Base-by-base conservation (phyloP, 495 filamentous ascomycete genomes). In the Neurospora hispaniola region DNA sequence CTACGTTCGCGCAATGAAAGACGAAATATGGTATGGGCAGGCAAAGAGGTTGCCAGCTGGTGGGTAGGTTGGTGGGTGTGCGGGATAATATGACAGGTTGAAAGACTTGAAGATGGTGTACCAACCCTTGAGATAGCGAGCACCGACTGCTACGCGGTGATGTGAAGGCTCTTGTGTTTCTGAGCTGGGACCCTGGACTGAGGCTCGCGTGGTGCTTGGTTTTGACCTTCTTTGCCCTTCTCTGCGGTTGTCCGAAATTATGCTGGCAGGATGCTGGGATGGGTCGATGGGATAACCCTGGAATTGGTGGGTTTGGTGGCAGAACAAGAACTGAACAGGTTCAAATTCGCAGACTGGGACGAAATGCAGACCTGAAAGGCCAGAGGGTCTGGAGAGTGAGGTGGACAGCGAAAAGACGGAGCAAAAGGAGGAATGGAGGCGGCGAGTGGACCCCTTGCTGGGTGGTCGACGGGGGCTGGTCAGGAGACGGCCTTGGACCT, bases 401-500 rank as follows among this genome's bases (percentile, higher is more conserved):
- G 40, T 46, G 70, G 54, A 35, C 54, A 62, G 54, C 54, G 44
- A 44, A 54, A 69, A 71, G 44, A 31, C 7, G 70, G 43, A 54
- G 70, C 35, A 70, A 23, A 42, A 73, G 43, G 66, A 44, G 46
- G 18, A 35, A 46, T 69, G 42, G 39, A 69, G 72, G 54, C 43
- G 72, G 69, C 18, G 31, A 73, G 54, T 31, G 71, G 71, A 39
- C 48, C 66, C 40, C 40, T 70, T 46, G 66, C 71, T 71, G 59
- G 73, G 54, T 71, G 54, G 48, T 27, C 43, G 69, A 44, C 44
- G 71, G 70, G 71, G 71, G 74, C 70, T 74, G 78, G 74, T 76
- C 76, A 76, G 76, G 75, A 75, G 75, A 70, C 70, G 69, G 40
- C 72, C 71, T 54, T 69, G 70, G 75, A 71, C 75, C 76, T 74